Percentiles rank a stretch among this genome's conserved stretches.
These are phyloP conservation scores for Metschnikowia gelsemii DNA, from an alignment of 805 yeast species.

Conservation along the genomic window DNA sequence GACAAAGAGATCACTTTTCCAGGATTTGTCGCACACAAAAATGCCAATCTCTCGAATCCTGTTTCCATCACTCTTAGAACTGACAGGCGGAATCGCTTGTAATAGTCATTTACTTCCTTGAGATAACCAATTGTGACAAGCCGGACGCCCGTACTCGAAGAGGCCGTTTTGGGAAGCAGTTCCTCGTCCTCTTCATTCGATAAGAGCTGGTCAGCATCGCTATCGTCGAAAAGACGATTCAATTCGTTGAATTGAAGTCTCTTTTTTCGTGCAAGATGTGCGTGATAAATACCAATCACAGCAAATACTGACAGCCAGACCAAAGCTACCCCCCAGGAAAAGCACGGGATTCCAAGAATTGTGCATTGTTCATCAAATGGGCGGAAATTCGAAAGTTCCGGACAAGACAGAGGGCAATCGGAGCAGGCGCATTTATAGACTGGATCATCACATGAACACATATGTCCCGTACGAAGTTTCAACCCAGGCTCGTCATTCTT, in stretches of 20 bases:
- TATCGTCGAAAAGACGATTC: slow-evolving; percentile 3
- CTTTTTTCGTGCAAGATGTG: slow-evolving; percentile 25
- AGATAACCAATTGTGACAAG: too few relatives aligned
- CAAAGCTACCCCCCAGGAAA: slow-evolving; percentile 60
- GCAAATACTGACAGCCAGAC: slow-evolving; percentile 43
- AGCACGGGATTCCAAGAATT: slow-evolving; percentile 68
- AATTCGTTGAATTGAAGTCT: slow-evolving; percentile 8
- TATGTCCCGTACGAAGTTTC: slow-evolving; percentile 26
- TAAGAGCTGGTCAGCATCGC: not conserved
- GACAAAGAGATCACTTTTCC: slow-evolving; percentile 26
- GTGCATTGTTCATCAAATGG: slow-evolving; percentile 44
- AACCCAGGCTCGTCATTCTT: slow-evolving; percentile 23
- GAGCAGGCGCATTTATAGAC: slow-evolving; percentile 83
- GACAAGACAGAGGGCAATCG: slow-evolving; percentile 84
- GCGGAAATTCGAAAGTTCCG: slow-evolving; percentile 52
- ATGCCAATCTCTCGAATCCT: slow-evolving; percentile 52
- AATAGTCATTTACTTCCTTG: not conserved
- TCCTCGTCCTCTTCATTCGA: not conserved
- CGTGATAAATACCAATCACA: slow-evolving; percentile 45
- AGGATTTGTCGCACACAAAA: slow-evolving; percentile 62
- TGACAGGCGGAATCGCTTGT: slow-evolving; percentile 7
- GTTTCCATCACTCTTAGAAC: slow-evolving; percentile 18
- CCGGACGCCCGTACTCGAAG: not conserved
- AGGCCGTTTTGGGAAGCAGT: not conserved
- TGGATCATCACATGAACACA: slow-evolving; percentile 59